A percentile compares a stretch with the other conserved stretches of the same genome.
Evolutionary conservation across 2,329 filamentous ascomycete species (phyloP).

Genomic region (Thermoascus crustaceus): DNA sequence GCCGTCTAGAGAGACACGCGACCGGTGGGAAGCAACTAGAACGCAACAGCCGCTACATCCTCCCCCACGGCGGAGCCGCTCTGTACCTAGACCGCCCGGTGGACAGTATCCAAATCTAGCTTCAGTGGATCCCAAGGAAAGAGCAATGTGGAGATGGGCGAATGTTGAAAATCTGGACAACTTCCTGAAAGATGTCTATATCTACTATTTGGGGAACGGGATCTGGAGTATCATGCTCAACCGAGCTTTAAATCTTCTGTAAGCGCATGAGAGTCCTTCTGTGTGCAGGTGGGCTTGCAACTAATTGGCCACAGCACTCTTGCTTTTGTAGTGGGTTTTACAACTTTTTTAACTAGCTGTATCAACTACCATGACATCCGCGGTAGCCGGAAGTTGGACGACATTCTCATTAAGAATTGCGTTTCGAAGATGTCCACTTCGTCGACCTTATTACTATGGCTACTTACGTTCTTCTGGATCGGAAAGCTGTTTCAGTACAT

Average conservation of each 20-base stretch:
- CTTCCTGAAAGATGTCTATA: constrained; percentile 78
- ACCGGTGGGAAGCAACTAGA: constrained; percentile 45
- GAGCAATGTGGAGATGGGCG: constrained; percentile 86
- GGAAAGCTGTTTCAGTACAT: constrained; percentile 69
- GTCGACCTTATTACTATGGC: constrained; percentile 72
- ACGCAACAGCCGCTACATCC: constrained; percentile 33
- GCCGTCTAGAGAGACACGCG: constrained; percentile 34
- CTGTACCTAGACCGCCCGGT: constrained; percentile 18
- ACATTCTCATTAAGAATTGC: constrained; percentile 65
- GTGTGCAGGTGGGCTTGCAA: background rate
- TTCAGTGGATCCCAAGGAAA: constrained; percentile 56
- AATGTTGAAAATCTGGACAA: constrained; percentile 84
- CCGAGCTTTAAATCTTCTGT: constrained; percentile 64
- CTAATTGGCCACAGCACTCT: constrained; percentile 52
- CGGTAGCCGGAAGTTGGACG: constrained; percentile 53
- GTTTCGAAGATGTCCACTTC: constrained; percentile 64
- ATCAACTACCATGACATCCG: constrained; percentile 69
- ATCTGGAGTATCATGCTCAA: constrained; percentile 76
- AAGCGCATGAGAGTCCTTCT: constrained; percentile 30
- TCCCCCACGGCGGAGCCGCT: constrained; percentile 11
- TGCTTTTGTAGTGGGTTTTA: constrained; percentile 71
- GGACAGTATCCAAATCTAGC: constrained; percentile 28
- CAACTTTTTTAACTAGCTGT: constrained; percentile 78
- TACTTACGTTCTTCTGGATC: constrained; percentile 78
- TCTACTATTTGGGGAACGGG: constrained; percentile 75